Percentiles rank a stretch among this genome's conserved stretches.
Conservation (phyloP, 495 filamentous ascomycete species). For the Copromyces sp. region DNA sequence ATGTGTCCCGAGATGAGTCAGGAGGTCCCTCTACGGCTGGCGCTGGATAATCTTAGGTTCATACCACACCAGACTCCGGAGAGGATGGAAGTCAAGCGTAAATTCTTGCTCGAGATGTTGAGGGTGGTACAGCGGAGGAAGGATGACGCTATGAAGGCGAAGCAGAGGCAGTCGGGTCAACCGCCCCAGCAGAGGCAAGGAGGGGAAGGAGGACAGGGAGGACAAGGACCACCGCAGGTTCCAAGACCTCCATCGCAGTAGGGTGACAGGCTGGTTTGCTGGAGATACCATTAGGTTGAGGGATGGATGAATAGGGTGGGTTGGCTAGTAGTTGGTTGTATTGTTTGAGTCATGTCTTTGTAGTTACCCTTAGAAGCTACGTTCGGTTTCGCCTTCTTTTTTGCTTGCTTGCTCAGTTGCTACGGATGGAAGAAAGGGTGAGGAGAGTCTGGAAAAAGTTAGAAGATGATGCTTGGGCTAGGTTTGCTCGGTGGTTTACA, state of each 20-base stretch:
- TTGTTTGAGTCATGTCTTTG: background rate
- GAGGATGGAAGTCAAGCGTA: background rate
- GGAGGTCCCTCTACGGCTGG: slow-evolving; percentile 18
- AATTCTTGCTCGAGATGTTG: slow-evolving; percentile 8
- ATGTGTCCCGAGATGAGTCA: slow-evolving; percentile 25
- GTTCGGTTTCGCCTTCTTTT: background rate
- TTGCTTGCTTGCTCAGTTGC: background rate
- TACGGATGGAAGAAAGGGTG: background rate
- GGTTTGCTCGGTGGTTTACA: background rate
- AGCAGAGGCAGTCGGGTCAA: background rate
- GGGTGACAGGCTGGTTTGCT: background rate
- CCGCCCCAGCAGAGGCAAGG: background rate
- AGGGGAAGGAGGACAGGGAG: background rate
- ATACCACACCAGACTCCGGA: background rate
- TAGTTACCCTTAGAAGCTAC: background rate
- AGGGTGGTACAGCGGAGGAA: background rate
- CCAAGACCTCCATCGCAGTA: background rate
- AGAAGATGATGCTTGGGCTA: background rate
- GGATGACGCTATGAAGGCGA: background rate
- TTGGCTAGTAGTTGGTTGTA: background rate
- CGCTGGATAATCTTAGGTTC: slow-evolving; percentile 12
- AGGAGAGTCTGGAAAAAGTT: background rate
- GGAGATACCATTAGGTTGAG: background rate
- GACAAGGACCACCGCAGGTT: background rate
- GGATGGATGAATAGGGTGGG: background rate